A percentile compares a stretch with the other conserved stretches of the same genome.
phyloP scores from a whole-genome alignment of 306 rosid genomes.

The Prosopis cineraria region DNA sequence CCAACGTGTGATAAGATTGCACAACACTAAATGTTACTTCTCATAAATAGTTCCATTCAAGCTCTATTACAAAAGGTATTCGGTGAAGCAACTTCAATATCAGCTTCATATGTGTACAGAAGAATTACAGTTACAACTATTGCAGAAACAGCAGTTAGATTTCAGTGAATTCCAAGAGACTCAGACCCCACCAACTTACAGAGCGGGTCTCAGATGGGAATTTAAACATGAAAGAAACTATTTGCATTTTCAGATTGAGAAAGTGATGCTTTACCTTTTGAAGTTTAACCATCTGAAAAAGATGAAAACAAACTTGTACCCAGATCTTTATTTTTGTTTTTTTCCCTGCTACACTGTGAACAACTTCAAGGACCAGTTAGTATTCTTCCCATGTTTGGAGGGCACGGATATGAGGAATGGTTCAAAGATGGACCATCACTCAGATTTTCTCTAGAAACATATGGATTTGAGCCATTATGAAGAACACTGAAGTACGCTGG shows the following conservation, averaged over 20 bases:
- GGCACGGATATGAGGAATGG: conserved; percentile 70
- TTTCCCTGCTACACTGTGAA: not conserved
- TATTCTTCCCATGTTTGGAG: conserved; percentile 78
- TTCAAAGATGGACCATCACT: conserved; percentile 58
- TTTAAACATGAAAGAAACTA: conserved; percentile 42
- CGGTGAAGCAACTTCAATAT: conserved; percentile 51
- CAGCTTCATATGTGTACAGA: conserved; percentile 71
- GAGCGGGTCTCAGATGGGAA: conserved; percentile 46
- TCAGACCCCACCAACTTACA: conserved; percentile 39
- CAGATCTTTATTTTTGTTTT: conserved; percentile 41
- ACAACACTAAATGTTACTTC: conserved; percentile 23
- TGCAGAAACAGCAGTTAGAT: conserved; percentile 56
- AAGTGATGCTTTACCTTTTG: conserved; percentile 41
- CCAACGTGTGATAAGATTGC: not conserved
- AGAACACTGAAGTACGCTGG: conserved; percentile 65
- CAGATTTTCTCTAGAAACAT: conserved; percentile 74
- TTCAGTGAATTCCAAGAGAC: conserved; percentile 43
- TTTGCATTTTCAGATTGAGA: conserved; percentile 42
- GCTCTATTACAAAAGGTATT: conserved; percentile 53
- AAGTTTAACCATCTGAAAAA: conserved; percentile 38
- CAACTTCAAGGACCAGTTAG: conserved; percentile 81
- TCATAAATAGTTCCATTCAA: conserved; percentile 44
- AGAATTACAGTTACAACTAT: conserved; percentile 58
- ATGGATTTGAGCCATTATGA: conserved; percentile 52
- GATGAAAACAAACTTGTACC: conserved; percentile 32